Base-by-base conservation (phyloP, 805 yeast genomes). In the Blastobotrys attinorum region DNA sequence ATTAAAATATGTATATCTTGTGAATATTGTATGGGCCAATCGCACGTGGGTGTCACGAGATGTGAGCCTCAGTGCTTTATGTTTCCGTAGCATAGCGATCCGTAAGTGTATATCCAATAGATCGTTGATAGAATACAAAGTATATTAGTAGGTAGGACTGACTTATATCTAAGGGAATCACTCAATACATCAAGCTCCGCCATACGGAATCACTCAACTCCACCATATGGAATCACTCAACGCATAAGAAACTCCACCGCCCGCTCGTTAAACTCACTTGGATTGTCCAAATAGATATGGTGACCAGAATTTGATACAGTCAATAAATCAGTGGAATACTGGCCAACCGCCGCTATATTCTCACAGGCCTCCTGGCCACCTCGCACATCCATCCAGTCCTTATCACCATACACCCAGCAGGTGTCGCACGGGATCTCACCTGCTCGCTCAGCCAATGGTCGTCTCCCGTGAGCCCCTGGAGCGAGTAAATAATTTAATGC, bases 391-490 rank as follows among this genome's bases (percentile, higher is more conserved):
- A 79, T 78, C 89, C 90, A 83, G 57, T 79, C 85, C 16, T 67
- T 62, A 49, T 78, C 81, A 1, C 98, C 98, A 54, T 90, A 90
- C 50, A 83, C 65, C 97, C 97, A 92, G 4, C 72, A 60, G 27
- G 87, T 67, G 32, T 83, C 77, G 55, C 85, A 77, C 3, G 72
- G 64, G 7, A 81, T 61, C 18, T 70, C 64, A 23, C 72, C 63
- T 11, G 82, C 69, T 17, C 83, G 61, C 35, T 68, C 63, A 4
- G 62, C 60, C 42, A 90, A 65, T 1, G 97, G 95, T 53, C 73
- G 66, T 48, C 96, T 69, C 1, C 97, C 95, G 39, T 77, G 76
- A 0, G 95, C 97, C 2, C 97, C 98, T 4, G 96, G 95, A 0
- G 86, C 89, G 20, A 90, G 65, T 16, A 88, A 68, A 57, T 82